Conservation (phyloP, 2,329 filamentous ascomycete species). For the Mycogone perniciosa region DNA sequence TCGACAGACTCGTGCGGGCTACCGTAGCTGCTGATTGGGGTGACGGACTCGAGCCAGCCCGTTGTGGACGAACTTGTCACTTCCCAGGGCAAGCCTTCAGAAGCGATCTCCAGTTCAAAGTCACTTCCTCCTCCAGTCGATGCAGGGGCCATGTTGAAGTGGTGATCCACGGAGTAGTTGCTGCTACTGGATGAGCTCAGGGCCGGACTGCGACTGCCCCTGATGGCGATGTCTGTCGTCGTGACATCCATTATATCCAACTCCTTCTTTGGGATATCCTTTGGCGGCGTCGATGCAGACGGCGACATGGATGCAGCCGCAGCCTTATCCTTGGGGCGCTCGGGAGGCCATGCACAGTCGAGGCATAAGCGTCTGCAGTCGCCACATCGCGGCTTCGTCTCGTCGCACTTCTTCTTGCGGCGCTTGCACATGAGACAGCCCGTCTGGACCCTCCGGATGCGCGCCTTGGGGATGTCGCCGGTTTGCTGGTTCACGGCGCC, state of each 20-base stretch:
- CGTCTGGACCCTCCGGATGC: conserved; percentile 29
- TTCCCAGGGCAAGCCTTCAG: conserved; percentile 19
- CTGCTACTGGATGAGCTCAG: conserved; percentile 5
- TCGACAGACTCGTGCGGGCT: conserved; percentile 19
- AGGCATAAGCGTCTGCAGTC: conserved; percentile 31
- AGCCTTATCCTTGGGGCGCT: conserved; percentile 18
- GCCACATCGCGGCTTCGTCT: conserved; percentile 36
- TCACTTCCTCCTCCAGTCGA: conserved; percentile 11
- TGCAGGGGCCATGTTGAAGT: conserved; percentile 8
- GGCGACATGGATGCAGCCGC: neutral
- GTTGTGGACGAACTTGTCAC: conserved; percentile 15
- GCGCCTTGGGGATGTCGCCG: conserved; percentile 25
- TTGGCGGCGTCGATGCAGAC: neutral
- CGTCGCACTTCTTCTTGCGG: conserved; percentile 44
- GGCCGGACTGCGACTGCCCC: conserved; percentile 7
- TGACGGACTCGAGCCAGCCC: conserved; percentile 20
- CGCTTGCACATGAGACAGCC: conserved; percentile 40
- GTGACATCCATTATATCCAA: neutral
- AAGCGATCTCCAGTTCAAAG: conserved; percentile 16
- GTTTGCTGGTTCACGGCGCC: conserved; percentile 8
- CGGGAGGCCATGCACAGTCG: conserved; percentile 26
- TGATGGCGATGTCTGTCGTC: conserved; percentile 6
- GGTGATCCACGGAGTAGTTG: conserved; percentile 7
- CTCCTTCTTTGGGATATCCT: neutral
- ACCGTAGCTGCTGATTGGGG: conserved; percentile 19